These are phyloP conservation scores for Torulaspora franciscae DNA, from an alignment of 805 yeast species.

Conservation along the genomic window DNA sequence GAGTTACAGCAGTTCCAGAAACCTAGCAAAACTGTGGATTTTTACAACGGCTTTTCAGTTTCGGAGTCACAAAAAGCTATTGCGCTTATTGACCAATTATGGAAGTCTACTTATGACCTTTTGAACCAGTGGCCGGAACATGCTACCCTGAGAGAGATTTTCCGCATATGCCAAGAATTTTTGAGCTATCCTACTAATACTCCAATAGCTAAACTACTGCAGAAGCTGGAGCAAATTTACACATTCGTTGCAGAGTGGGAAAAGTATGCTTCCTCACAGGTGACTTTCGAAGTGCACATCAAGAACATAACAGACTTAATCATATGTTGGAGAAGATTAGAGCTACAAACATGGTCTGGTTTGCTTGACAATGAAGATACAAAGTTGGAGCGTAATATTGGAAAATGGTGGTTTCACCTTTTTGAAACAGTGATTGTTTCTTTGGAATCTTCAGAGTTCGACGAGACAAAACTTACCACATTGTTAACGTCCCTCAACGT, in stretches of 20 bases:
- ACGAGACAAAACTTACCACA: constrained; percentile 21
- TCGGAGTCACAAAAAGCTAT: constrained; percentile 60
- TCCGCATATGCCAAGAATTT: constrained; percentile 61
- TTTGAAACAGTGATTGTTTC: constrained; percentile 71
- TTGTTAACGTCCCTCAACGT: constrained; percentile 60
- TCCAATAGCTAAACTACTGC: constrained; percentile 72
- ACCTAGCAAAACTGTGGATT: constrained; percentile 38
- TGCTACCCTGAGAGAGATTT: constrained; percentile 71
- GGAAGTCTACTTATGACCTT: constrained; percentile 44
- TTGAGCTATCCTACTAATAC: constrained; percentile 55
- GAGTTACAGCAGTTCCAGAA: constrained; percentile 33
- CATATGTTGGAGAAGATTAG: constrained; percentile 87
- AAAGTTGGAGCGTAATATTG: constrained; percentile 44
- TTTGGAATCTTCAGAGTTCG: constrained; percentile 35
- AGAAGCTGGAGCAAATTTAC: constrained; percentile 81
- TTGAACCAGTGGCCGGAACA: constrained; percentile 89
- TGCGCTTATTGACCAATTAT: constrained; percentile 41
- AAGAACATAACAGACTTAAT: constrained; percentile 61
- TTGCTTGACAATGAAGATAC: constrained; percentile 63
- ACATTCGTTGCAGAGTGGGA: constrained; percentile 89
- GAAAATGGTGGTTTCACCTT: constrained; percentile 89
- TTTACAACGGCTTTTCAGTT: constrained; percentile 61
- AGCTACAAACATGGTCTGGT: constrained; percentile 78
- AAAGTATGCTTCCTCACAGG: constrained; percentile 77
- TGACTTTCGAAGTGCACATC: constrained; percentile 53